Base-by-base conservation (phyloP, 306 rosid species). In the Cotoneaster glaucophyllus region DNA sequence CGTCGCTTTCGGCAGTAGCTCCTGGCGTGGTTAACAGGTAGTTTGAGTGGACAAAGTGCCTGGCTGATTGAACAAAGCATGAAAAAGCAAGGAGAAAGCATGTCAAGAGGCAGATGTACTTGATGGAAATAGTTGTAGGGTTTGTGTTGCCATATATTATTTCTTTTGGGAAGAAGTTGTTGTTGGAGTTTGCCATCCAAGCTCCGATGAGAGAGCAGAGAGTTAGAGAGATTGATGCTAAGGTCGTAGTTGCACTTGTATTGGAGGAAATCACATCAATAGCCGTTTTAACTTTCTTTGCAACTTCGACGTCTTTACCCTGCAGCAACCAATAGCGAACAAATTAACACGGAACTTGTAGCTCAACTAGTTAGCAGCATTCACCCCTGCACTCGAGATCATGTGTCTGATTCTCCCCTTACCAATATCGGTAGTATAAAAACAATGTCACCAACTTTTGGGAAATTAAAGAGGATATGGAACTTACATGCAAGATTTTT, bases 61-160 rank as follows among this genome's bases (percentile, higher is more conserved):
- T 88, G 1, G 85, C 77, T n/a, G 96, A 77, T 78, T 93, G 96
- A 79, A 93, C 79, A 65, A 90, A 93, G 86, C 82, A 83, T 1
- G 96, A 80, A 67, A 93, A 93, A 10, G 91, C 94, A 31, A 93
- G 77, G 17, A 93, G 90, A 79, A 93, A 90, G 71, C 87, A 82
- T 3, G 67, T 78, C 19, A 89, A 13, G 3, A 90, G 84, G 83
- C 86, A 72, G 10, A 89, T 86, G 77, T 86, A 89, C 83, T 89
- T 89, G 71, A 90, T 81, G 14, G 93, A 84, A 57, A 86, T 39
- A 10, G 82, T 50, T 28, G 75, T 64, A 50, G 86, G 29, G 8
- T 75, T 81, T 31, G 88, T 87, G 81, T 89, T 88, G 39, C 98
- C 95, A 37, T 85, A 86, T 78, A 90, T 86, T 43, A 86, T 48